phyloP scores from a whole-genome alignment of 345 rosid genomes.

The Populus ilicifolia region DNA sequence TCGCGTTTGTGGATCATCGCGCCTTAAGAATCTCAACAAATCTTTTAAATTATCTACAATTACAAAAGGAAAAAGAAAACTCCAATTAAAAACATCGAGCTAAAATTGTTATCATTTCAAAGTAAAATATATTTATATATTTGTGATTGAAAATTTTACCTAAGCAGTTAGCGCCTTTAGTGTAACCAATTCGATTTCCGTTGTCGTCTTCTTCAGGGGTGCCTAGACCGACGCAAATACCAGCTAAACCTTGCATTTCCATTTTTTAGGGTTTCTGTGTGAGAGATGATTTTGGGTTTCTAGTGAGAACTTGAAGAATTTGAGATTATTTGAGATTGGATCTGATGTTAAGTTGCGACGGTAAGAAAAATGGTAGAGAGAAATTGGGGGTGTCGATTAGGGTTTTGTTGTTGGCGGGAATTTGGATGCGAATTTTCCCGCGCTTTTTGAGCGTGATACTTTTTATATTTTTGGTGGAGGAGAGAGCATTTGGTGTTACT shows the following conservation, averaged over 20 bases:
- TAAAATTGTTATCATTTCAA: no score
- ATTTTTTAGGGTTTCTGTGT: constrained; percentile 4
- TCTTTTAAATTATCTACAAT: constrained; percentile 67
- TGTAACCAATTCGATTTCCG: constrained; percentile 52
- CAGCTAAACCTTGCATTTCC: constrained; percentile 63
- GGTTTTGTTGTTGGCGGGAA: constrained; percentile 28
- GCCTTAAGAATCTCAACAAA: constrained; percentile 71
- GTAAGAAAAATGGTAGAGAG: not conserved
- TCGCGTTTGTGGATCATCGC: constrained; percentile 78
- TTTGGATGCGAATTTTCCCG: constrained; percentile 33
- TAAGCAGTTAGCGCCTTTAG: constrained; percentile 54
- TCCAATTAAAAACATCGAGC: not conserved
- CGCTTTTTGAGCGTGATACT: constrained; percentile 10
- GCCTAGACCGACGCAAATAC: constrained; percentile 68
- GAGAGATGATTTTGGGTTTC: not conserved
- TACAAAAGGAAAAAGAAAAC: not conserved
- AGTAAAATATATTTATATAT: not conserved
- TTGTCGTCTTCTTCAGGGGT: constrained; percentile 44
- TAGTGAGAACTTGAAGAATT: not conserved
- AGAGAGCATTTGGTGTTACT: not conserved
- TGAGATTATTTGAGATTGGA: not conserved
- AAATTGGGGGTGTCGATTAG: not conserved
- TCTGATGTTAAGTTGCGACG: not conserved
- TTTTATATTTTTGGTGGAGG: no score
- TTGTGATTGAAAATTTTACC: constrained; percentile 28